Base-by-base conservation (phyloP, 2,329 filamentous ascomycete genomes). In the Fusarium siculi region DNA sequence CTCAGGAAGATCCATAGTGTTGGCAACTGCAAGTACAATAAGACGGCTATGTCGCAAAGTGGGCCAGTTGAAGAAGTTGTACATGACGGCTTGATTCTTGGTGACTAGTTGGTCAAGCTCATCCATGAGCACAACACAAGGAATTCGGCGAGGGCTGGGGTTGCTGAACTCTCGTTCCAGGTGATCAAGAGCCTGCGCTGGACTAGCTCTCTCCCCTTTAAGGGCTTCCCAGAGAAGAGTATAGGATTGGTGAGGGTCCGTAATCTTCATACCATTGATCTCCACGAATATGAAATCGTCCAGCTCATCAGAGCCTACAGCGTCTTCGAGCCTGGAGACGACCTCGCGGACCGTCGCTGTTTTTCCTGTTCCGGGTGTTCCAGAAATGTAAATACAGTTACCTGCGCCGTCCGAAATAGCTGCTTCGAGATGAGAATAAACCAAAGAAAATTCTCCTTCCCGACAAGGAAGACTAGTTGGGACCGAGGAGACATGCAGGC, bases 1-100 rank as follows among this genome's bases (percentile, higher is more conserved):
- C 82, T 99, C 96, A 0, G 96, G 96, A 65, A 99, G 84, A 83
- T 99, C 96, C 96, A 99, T 99, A 30, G 96, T 99, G 82, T 99
- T 99, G 58, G 96, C 97, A 23, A 99, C 96, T 16, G 97, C 97
- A 11, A 99, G 90, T 11, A 99, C 97, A 81, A 99, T 98, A 49
- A 99, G 87, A 54, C 95, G 91, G 60, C 94, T 97, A 82, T 99
- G 95, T 55, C 93, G 90, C 60, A 98, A 86, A 16, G 94, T 93
- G 8, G 96, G 96, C 96, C 96, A 99, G 80, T 99, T 99, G 88
- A 99, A 99, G 82, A 99, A 99, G 82, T 99, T 99, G 85, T 99
- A 99, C 96, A 99, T 99, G 83, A 99, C 96, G n/a, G 94, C 96
- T 81, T 99, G 97, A 78, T 97, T 98, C 79, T 96, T 96, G 18